phyloP scores from a whole-genome alignment of 306 rosid genomes.

The Corylus avellana region DNA sequence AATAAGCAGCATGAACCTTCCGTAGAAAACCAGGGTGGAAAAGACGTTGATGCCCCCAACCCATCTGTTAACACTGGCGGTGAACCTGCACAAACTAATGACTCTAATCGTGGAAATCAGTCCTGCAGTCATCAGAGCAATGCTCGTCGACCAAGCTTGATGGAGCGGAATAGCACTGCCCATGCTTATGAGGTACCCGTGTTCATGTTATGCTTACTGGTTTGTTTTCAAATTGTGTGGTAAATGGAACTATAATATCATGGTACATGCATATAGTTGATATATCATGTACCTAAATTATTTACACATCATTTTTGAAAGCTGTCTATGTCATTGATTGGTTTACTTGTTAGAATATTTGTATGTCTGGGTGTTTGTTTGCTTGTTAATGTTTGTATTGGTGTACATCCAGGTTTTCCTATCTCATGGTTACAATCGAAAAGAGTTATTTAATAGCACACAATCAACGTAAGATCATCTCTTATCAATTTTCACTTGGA shows the following conservation, averaged over 20 bases:
- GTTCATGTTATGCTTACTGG: conserved; percentile 6
- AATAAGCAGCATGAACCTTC: conserved; percentile 30
- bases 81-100: conserved; percentile 33
- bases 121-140: conserved; percentile 30
- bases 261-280: not conserved
- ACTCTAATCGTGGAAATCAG: conserved; percentile 33
- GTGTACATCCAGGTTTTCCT: too few relatives aligned
- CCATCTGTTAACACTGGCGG: conserved; percentile 29
- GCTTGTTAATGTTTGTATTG: too few relatives aligned
- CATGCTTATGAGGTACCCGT: conserved; percentile 55
- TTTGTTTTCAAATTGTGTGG: not conserved
- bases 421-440: not conserved
- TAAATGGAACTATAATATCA: not conserved
- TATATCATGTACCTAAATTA: not conserved
- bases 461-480: not conserved
- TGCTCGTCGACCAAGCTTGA: conserved; percentile 41
- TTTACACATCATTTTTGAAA: not conserved
- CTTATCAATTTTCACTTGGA: not conserved
- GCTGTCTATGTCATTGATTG: not conserved
- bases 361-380: too few relatives aligned
- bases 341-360: too few relatives aligned
- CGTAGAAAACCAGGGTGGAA: conserved; percentile 33
- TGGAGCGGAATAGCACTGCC: conserved; percentile 60
- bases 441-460: not conserved
- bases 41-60: conserved; percentile 25